Base-by-base conservation (phyloP, 305 asterid species). In the Fraxinus xanthoxyloides region DNA sequence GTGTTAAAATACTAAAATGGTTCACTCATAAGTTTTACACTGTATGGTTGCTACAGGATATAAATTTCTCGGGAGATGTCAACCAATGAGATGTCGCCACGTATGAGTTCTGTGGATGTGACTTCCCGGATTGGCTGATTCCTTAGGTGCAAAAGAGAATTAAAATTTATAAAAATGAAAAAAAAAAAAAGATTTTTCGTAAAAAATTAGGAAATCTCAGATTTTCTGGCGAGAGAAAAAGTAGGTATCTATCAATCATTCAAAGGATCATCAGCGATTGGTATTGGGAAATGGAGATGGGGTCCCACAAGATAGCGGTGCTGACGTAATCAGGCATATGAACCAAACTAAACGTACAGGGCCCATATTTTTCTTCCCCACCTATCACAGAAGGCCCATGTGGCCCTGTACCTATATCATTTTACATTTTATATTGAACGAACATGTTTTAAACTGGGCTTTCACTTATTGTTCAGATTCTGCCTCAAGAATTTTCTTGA, bases 81-180 rank as follows among this genome's bases (percentile, higher is more conserved):
- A 85, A 84, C 81, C 86, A 84, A 80, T 80, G 79, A 83, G 85
- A 76, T 80, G 80, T 84, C 83, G 48, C 54, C 84, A 73, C 80
- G 89, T 84, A 81, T 81, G 81, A 86, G 85, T 83, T 82, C 76
- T 79, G 83, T 59, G 28, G 89, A 86, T 72, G 82, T 84, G 88
- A 88, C 89, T 24, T 77, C 83, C 73, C 77, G 75, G 72, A 77
- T 86, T 77, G 78, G 72, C 85, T 73, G 17, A 78, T 79, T 59
- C 67, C 12, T 30, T 19, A n/a, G 23, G 28, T 21, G 13, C 30
- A 80, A 56, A 76, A 34, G 19, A 72, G 36, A 69, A 75, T 17
- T 9, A 9, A 73, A 10, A 43, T 8, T 19, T 65, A 8, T 7
- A 8, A 34, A 35, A 40, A 40, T 8, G 15, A 40, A 9, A 40